Evolutionary conservation across 176 grass and related monocot genomes (phyloP), one percentile per base, ranked within the genome.

Genomic region (Poa annua): DNA sequence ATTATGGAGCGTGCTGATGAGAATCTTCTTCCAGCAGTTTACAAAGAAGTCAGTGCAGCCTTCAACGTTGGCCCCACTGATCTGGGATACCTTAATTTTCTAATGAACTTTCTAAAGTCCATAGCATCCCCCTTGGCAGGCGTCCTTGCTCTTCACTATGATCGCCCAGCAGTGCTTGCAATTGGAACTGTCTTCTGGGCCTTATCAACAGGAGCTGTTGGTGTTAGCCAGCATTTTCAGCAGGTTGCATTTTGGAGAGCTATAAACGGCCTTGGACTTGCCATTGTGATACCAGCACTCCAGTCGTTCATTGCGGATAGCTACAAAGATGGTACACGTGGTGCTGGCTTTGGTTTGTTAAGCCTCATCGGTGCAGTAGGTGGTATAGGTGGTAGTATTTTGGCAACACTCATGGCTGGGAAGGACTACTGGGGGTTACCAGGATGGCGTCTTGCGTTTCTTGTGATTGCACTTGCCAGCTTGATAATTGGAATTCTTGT

Each of bases 261-360:
- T 59, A 79, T 92, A 77, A 97, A 94, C 41, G 95, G 95, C 50
- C 88, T 97, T 81, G 95, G 95, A 21, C 90, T 97, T 51, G 95
- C 95, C 59, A 97, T 97, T 81, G 95, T 97, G 66, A 94, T 97
- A 83, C 95, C 95, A 0, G 90, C 92, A 12, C 90, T 97, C 24
- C 95, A 97, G 78, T 97, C 95, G 0, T 97, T 97, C 82, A 92
- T 97, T 48, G 95, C 95, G 48, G 95, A 97, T 81, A 97, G 95
- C 79, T 98, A 98, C 66, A 90, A 71, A 74, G 95, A 94, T 55
- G 90, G 92, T 32, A 83, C 87, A 44, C 90, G 92, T 5, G 95
- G 95, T 34, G 91, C 88, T 1, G 92, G 95, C 32, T 98, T 98
- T 55, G 95, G 95, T 80, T 80, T 98, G 71, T 83, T 98, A 74